phyloP scores from a whole-genome alignment of 1,139 yeast species.

The Yamadazyma mexicana region DNA sequence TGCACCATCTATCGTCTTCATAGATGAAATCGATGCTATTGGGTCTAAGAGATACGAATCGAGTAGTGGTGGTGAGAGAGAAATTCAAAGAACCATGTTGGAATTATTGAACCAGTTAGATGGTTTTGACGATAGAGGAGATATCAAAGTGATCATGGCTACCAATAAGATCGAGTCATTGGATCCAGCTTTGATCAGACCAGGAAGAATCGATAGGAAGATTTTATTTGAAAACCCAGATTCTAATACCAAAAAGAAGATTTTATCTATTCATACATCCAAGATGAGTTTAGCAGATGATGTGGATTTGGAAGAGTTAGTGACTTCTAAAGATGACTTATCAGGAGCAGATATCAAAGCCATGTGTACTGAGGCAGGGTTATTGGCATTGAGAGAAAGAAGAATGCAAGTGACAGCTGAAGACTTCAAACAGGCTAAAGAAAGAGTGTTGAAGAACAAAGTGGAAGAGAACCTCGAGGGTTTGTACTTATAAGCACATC shows the following conservation, averaged over 20 bases:
- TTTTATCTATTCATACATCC: constrained; percentile 87
- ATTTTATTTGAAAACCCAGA: constrained; percentile 96
- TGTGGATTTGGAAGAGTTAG: constrained; percentile 87
- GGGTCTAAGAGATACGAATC: constrained; percentile 98
- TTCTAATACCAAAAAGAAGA: constrained; percentile 88
- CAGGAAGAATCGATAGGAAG: constrained; percentile 98
- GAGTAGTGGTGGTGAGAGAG: constrained; percentile 95
- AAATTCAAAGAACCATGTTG: constrained; percentile 97
- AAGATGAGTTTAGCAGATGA: constrained; percentile 91
- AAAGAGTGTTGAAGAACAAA: constrained; percentile 95
- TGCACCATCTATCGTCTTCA: constrained; percentile 96
- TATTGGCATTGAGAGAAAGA: constrained; percentile 93
- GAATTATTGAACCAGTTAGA: constrained; percentile 95
- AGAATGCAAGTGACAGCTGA: constrained; percentile 97
- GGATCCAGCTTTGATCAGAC: constrained; percentile 97
- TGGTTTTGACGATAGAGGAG: constrained; percentile 98
- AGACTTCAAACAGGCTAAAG: constrained; percentile 93
- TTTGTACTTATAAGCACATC: constrained; percentile 66
- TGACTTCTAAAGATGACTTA: constrained; percentile 88
- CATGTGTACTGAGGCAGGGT: constrained; percentile 96
- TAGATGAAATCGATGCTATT: constrained; percentile 98
- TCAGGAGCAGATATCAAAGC: constrained; percentile 99
- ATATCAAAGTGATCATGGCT: constrained; percentile 98
- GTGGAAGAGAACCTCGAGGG: constrained; percentile 97
- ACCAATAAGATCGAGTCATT: constrained; percentile 93